Evolutionary conservation across 306 rosid species (phyloP).

Genomic region (Malus sylvestris): DNA sequence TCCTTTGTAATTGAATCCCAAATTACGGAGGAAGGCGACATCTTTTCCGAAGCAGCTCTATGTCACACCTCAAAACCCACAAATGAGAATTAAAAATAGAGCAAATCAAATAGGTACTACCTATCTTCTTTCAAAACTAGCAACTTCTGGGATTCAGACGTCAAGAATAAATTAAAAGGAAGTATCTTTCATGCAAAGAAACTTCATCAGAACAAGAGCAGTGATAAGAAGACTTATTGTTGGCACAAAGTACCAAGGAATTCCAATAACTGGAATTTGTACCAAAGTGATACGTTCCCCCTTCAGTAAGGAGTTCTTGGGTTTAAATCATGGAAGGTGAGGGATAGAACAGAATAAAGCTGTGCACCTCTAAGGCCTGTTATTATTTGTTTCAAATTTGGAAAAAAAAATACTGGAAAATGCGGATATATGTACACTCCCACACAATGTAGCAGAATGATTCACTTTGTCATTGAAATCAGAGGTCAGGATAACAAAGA

Average conservation of each 20-base stretch:
- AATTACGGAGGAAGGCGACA: neutral
- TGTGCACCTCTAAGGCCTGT: neutral
- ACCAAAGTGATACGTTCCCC: too few species aligned
- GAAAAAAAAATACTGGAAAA: neutral
- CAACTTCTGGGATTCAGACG: too few species aligned
- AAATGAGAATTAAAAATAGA: neutral
- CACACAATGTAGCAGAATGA: neutral
- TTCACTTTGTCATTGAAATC: neutral
- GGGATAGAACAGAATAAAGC: neutral
- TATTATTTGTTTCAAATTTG: neutral
- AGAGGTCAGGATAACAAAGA: neutral
- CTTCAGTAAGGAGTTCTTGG: neutral
- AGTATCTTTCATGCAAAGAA: neutral
- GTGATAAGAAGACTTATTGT: neutral
- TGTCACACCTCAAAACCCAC: neutral
- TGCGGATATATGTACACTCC: neutral
- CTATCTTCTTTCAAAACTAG: too few species aligned
- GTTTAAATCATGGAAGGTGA: neutral
- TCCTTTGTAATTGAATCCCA: neutral
- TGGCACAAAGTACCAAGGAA: neutral
- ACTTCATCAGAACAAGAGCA: neutral
- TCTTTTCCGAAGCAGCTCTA: neutral
- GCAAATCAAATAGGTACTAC: neutral
- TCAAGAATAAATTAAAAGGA: neutral
- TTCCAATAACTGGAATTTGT: neutral